These are phyloP conservation scores for Ustulina deusta DNA, from an alignment of 2,329 filamentous ascomycete species.

Conservation along the genomic window DNA sequence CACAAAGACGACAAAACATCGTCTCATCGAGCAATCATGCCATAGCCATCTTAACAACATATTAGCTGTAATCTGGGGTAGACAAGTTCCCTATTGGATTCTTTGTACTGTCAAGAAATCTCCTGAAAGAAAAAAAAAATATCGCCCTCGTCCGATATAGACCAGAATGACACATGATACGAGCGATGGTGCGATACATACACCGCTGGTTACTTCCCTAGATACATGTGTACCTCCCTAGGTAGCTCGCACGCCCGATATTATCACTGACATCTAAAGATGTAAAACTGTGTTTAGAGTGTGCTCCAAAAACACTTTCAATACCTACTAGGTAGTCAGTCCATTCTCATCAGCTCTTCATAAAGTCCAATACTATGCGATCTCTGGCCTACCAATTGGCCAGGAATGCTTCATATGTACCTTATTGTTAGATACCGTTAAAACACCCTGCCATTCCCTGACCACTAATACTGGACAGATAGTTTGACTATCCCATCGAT, in stretches of 20 bases:
- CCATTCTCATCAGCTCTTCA: neutral
- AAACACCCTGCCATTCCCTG: no score
- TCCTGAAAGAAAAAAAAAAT: constrained; percentile 2
- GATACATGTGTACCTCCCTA: no score
- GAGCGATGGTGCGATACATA: constrained; percentile 23
- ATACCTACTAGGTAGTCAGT: no score
- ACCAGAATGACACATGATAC: constrained; percentile 28
- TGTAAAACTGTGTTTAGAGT: no score
- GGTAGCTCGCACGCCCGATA: neutral
- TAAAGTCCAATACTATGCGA: neutral
- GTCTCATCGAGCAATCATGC: constrained; percentile 31
- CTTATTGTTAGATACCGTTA: no score
- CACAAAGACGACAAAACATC: constrained; percentile 3
- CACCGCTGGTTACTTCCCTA: constrained; percentile 7
- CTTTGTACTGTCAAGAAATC: neutral
- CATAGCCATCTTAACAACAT: constrained; percentile 10
- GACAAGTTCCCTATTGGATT: neutral
- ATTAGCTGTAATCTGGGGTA: constrained; percentile 1
- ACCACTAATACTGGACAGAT: no score
- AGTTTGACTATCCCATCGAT: no score
- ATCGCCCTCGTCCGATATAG: constrained; percentile 16
- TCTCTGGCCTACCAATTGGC: neutral
- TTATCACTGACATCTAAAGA: neutral
- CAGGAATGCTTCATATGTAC: neutral
- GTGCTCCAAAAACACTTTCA: no score